Evolutionary conservation across 306 rosid genomes (phyloP).

Genomic region (Morella rubra): DNA sequence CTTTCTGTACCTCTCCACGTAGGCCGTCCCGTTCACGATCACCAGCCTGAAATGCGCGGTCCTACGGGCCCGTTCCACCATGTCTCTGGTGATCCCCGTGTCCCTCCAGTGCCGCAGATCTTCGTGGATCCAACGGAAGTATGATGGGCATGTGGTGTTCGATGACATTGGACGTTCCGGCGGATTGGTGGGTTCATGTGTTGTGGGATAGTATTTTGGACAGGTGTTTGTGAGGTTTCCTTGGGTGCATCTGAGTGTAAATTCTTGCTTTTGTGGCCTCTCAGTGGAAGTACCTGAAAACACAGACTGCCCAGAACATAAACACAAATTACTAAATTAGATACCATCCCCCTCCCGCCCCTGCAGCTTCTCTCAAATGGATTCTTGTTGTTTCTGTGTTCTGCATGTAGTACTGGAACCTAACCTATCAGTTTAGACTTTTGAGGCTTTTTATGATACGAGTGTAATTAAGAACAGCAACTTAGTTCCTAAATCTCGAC

Average conservation of each 20-base stretch:
- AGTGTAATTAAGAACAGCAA: too few species aligned
- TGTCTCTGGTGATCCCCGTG: slow-evolving; percentile 58
- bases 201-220: slow-evolving; percentile 27
- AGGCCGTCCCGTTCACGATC: slow-evolving; percentile 56
- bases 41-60: slow-evolving; percentile 66
- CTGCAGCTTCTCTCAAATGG: too few species aligned
- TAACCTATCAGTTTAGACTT: too few species aligned
- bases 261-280: slow-evolving; percentile 31
- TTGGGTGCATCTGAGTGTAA: slow-evolving; percentile 39
- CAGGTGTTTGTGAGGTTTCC: slow-evolving; percentile 37
- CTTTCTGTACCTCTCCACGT: slow-evolving; percentile 51
- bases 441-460: too few species aligned
- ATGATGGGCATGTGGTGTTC: slow-evolving; percentile 50
- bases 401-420: too few species aligned
- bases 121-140: slow-evolving; percentile 81
- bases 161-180: slow-evolving; percentile 26
- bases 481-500: too few species aligned
- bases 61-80: slow-evolving; percentile 54
- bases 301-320: slow-evolving; percentile 21
- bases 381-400: too few species aligned
- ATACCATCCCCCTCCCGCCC: too few species aligned
- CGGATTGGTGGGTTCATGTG: slow-evolving; percentile 10
- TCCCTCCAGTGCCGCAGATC: slow-evolving; percentile 72
- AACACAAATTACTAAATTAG: too few species aligned
- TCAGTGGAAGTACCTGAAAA: slow-evolving; percentile 23